Conservation (phyloP, 2,329 filamentous ascomycete genomes). For the Fusarium tuaranense region DNA sequence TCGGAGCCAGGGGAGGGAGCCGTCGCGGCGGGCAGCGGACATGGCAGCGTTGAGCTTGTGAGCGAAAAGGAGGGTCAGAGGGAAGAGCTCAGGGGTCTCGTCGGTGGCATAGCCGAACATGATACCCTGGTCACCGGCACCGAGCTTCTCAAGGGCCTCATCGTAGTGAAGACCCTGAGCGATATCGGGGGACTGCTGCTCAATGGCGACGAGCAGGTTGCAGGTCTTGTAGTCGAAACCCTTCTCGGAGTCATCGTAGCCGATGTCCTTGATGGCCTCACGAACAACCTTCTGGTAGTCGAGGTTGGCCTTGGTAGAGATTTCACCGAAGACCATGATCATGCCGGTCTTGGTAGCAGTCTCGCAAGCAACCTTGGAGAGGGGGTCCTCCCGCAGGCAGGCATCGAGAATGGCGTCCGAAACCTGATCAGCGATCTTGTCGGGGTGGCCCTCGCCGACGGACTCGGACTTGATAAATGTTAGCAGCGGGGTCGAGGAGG, state of each 20-base stretch:
- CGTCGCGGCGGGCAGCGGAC: conserved; percentile 88
- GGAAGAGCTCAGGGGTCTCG: conserved; percentile 97
- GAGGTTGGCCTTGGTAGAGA: conserved; percentile 93
- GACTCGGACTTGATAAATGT: conserved; percentile 76
- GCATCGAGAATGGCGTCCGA: conserved; percentile 99
- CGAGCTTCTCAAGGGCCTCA: conserved; percentile 95
- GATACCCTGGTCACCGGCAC: conserved; percentile 99
- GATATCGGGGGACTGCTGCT: conserved; percentile 99
- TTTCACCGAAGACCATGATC: conserved; percentile 99
- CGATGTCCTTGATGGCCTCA: conserved; percentile 95
- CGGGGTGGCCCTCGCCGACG: conserved; percentile 90
- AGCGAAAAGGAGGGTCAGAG: conserved; percentile 91
- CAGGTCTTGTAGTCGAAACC: conserved; percentile 99
- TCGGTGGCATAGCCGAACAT: conserved; percentile 99
- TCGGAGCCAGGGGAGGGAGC: conserved; percentile 90
- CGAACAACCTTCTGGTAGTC: conserved; percentile 99
- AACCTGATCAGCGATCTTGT: conserved; percentile 98
- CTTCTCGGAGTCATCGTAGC: conserved; percentile 96
- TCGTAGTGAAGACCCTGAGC: conserved; percentile 99
- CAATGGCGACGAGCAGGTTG: conserved; percentile 98
- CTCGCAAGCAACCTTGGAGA: conserved; percentile 99
- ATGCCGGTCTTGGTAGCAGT: conserved; percentile 99
- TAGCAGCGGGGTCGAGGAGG: conserved; percentile 34
- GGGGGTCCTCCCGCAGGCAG: conserved; percentile 91
- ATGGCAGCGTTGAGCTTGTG: conserved; percentile 98